Evolutionary conservation across 352 stramenopile genomes (phyloP).

Genomic region (Pythium scleroteichum): DNA sequence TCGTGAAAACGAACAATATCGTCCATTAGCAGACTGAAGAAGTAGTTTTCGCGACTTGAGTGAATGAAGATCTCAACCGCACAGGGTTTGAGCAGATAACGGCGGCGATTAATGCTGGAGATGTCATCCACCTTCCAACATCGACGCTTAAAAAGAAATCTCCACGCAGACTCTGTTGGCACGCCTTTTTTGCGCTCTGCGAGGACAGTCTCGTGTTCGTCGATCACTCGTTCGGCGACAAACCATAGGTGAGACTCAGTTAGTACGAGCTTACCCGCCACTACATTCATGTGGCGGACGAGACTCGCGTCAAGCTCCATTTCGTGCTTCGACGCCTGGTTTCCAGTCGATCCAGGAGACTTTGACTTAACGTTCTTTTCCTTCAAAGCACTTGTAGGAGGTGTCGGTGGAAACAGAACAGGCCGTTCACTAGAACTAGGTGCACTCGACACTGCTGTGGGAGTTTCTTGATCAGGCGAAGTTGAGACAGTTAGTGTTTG

Average conservation of each 20-base stretch:
- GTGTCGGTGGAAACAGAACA: conserved; percentile 28
- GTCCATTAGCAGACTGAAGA: conserved; percentile 69
- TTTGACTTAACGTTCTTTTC: conserved; percentile 11
- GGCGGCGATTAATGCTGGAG: conserved; percentile 57
- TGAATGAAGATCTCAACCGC: conserved; percentile 82
- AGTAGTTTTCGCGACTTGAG: conserved; percentile 86
- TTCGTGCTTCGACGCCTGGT: conserved; percentile 24
- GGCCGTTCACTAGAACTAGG: not conserved
- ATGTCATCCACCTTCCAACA: conserved; percentile 79
- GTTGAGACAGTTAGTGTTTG: not conserved
- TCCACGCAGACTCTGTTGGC: conserved; percentile 45
- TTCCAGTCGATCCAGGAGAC: conserved; percentile 20
- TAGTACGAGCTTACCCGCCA: conserved; percentile 62
- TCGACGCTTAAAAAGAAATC: conserved; percentile 73
- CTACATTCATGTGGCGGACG: conserved; percentile 74
- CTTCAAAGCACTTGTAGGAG: conserved; percentile 5
- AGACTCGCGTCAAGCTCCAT: conserved; percentile 60
- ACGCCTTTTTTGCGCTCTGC: conserved; percentile 51
- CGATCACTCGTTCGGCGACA: conserved; percentile 61
- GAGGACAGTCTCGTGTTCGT: conserved; percentile 70
- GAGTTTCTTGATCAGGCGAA: not conserved
- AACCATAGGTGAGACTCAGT: conserved; percentile 60
- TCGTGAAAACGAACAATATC: conserved; percentile 68
- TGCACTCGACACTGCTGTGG: not conserved
- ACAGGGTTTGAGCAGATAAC: conserved; percentile 82